Percentiles rank a stretch among this genome's conserved stretches.
These are phyloP conservation scores for Neocucurbitaria cava DNA, from an alignment of 2,329 filamentous ascomycete species.

Conservation along the genomic window DNA sequence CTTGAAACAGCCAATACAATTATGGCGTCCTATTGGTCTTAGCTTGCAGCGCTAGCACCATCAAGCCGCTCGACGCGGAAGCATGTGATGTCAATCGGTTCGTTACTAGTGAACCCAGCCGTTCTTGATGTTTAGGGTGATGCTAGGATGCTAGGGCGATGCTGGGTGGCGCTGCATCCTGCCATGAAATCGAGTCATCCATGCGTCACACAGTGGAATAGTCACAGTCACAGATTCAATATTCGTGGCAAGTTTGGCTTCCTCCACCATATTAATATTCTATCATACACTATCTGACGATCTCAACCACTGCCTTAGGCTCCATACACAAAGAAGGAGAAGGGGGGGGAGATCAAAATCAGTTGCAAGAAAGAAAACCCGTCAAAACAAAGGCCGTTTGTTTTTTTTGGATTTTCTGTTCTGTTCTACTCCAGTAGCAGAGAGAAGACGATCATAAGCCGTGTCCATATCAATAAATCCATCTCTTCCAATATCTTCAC, in stretches of 20 bases:
- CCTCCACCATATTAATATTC: conserved; percentile 29
- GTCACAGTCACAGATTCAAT: conserved; percentile 1
- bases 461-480: conserved; percentile 16
- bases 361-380: conserved; percentile 26
- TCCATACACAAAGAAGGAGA: conserved; percentile 20
- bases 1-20: conserved; percentile 23
- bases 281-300: conserved; percentile 44
- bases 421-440: conserved; percentile 27
- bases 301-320: conserved; percentile 39
- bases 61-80: conserved; percentile 17
- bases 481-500: conserved; percentile 20
- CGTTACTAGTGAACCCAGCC: neutral
- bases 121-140: conserved; percentile 1
- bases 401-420: conserved; percentile 49
- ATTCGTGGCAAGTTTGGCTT: neutral
- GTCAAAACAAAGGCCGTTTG: conserved; percentile 38
- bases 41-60: conserved; percentile 15
- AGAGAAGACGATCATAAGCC: conserved; percentile 24
- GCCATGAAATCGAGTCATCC: neutral
- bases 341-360: conserved; percentile 46
- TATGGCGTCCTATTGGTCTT: conserved; percentile 20
- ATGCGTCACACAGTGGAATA: conserved; percentile 1
- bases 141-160: conserved; percentile 1
- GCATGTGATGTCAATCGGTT: conserved; percentile 11
- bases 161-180: neutral